Evolutionary conservation across 345 rosid species (phyloP), one percentile per base, ranked within the genome.

Genomic region (Brassica nigra): DNA sequence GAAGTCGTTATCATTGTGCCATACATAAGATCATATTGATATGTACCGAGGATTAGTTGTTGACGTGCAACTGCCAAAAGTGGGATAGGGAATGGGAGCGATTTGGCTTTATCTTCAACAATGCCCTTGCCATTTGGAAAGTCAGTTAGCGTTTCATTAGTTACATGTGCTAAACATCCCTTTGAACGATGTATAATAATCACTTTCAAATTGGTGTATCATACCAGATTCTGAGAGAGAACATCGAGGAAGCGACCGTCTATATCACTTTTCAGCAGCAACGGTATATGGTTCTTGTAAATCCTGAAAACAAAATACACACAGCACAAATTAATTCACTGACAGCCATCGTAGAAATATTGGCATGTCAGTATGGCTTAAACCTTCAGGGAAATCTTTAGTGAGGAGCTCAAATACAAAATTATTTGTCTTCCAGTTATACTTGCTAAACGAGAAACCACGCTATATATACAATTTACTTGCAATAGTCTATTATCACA

Each of bases 31-130:
- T 29, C 70, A 29, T 44, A 59, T 30, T 68, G 34, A 67, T 68
- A 14, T 36, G 54, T 91, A 94, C 99, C 97, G 58, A 83, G 87
- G 80, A 89, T 84, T 67, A 95, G 86, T 76, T 91, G 97, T 81
- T 91, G 97, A 81, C 90, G 87, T 72, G 95, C 92, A 86, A 86
- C 85, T 27, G 97, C 89, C 78, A 87, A 80, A 76, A 95, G 91
- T 20, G 92, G 97, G 82, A 89, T 87, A 81, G 97, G 97, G 83
- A 95, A 95, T 65, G 84, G 70, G 58, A 91, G 89, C 9, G 81
- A 83, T 80, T 92, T 95, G 82, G 97, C 97, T 85, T 76, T 82
- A 79, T 88, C 89, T 82, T 88, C 71, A 80, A 88, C 86, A 74
- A 71, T 34, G 23, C 91, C 94, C 99, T 91, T 80, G 81, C 80